A percentile compares a stretch with the other conserved stretches of the same genome.
Evolutionary conservation across 345 rosid genomes (phyloP).

Genomic region (Pelargonium nanum): DNA sequence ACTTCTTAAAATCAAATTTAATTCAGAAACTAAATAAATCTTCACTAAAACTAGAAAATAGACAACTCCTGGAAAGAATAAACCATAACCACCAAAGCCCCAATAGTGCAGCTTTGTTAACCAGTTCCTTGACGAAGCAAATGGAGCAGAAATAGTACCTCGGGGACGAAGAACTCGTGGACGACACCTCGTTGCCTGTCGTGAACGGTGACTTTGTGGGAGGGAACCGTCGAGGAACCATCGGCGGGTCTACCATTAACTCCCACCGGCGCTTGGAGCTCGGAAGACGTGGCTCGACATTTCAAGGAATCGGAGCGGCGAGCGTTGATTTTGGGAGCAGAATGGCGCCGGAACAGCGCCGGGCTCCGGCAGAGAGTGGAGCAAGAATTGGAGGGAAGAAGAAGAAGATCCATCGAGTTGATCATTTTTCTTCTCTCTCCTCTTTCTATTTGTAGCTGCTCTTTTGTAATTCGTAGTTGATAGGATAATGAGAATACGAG

Average conservation of each 20-base stretch:
- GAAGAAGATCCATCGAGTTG: slow-evolving; percentile 35
- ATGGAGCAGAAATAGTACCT: slow-evolving; percentile 30
- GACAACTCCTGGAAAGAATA: background rate
- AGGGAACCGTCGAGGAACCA: slow-evolving; percentile 32
- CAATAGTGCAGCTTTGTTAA: background rate
- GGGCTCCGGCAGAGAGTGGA: slow-evolving; percentile 15
- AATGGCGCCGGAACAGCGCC: slow-evolving; percentile 13
- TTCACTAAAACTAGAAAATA: no score
- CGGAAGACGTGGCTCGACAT: slow-evolving; percentile 15
- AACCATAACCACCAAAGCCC: background rate
- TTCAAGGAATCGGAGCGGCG: background rate
- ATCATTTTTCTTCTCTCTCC: background rate
- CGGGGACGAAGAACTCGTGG: slow-evolving; percentile 80
- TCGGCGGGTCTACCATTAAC: slow-evolving; percentile 19
- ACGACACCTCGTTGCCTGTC: slow-evolving; percentile 74
- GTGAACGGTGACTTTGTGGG: slow-evolving; percentile 76
- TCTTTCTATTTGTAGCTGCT: background rate
- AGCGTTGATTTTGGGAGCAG: background rate
- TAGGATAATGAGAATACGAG: background rate
- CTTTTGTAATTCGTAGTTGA: no score
- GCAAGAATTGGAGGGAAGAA: slow-evolving; percentile 22
- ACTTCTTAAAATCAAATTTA: background rate
- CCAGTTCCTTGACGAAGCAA: background rate
- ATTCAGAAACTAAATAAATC: no score
- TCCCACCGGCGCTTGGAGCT: slow-evolving; percentile 39